Base-by-base conservation (phyloP, 1,284 basidiomycete genomes). In the Wolfiporia cocos region DNA sequence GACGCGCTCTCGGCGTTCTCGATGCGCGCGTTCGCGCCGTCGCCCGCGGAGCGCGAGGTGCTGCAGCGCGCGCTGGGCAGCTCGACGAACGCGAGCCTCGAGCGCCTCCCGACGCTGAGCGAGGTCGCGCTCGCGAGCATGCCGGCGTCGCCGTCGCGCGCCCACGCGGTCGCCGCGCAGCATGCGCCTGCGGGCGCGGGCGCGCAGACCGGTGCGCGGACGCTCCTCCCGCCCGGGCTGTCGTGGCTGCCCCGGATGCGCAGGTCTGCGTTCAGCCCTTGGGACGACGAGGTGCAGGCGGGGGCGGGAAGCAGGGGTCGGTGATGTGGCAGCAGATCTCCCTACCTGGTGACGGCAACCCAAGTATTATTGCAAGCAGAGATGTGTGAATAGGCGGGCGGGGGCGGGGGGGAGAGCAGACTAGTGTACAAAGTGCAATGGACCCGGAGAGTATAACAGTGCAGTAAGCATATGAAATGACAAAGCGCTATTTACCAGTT, bases 21-120 rank as follows among this genome's bases (percentile, higher is more conserved):
- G 22, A 61, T 86, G 50, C 83, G 81, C 55, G 86, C 86, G 20
- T 90, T 90, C 61, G 86, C 84, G 24, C 86, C 86, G 32, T 88
- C 84, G 46, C 82, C 81, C 43, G 86, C 79, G 48, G 86, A 90
- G 69, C 81, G 87, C 37, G 81, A 86, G 63, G 86, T 72, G 38
- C 70, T 90, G 32, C 78, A 84, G 51, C 78, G 85, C 43, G 81
- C 74, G 17, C 62, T 86, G 12, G 78, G 80, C 31, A 75, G 80
- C 24, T 78, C 78, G 43, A 70, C 78, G 38, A 86, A 84, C 60
- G 68, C 76, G 38, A 86, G 81, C 55, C 69, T 86, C 34, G 84
- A 87, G 61, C 74, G 80, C 17, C 68, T 87, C 44, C 82, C 85
- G 30, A 83, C 81, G 61, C 66, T 84, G 49, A 78, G 76, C 54